phyloP scores from a whole-genome alignment of 108 stramenopile species.

The Pseudonitzschia multiseries region DNA sequence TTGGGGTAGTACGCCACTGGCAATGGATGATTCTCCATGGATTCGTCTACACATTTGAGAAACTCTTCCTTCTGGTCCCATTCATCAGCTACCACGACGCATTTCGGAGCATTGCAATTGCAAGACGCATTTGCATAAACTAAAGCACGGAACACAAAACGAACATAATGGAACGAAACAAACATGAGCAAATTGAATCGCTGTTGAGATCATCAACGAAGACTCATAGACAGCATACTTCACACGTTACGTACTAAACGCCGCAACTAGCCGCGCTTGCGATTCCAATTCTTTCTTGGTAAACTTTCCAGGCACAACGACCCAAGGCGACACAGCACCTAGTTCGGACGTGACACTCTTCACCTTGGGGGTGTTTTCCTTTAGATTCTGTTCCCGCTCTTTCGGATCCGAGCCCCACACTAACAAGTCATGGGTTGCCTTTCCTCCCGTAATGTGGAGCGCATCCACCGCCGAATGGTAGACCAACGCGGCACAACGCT shows the following conservation, averaged over 20 bases:
- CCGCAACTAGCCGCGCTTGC: conserved; percentile 15
- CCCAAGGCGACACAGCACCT: conserved; percentile 42
- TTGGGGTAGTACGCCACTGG: conserved; percentile 36
- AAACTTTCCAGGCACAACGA: conserved; percentile 35
- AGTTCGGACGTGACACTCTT: conserved; percentile 38
- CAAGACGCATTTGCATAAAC: conserved; percentile 24
- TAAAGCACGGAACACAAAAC: neutral
- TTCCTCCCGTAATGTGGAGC: conserved; percentile 41
- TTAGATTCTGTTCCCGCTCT: conserved; percentile 23
- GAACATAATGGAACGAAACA: too few species aligned
- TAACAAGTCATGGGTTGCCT: conserved; percentile 33
- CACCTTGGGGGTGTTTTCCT: conserved; percentile 20
- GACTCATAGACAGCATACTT: too few species aligned
- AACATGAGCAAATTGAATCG: too few species aligned
- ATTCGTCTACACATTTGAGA: neutral
- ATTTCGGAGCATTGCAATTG: conserved; percentile 38
- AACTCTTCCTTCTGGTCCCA: conserved; percentile 39
- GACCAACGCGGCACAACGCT: conserved; percentile 23
- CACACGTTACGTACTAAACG: neutral
- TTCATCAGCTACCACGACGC: conserved; percentile 16
- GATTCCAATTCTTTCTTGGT: conserved; percentile 20
- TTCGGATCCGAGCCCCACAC: conserved; percentile 25
- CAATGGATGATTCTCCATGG: conserved; percentile 1
- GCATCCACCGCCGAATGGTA: conserved; percentile 24
- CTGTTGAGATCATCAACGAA: too few species aligned